Percentiles rank a stretch among this genome's conserved stretches.
Conservation (phyloP, 1,284 basidiomycete genomes). For the Rhizopogon parksii region DNA sequence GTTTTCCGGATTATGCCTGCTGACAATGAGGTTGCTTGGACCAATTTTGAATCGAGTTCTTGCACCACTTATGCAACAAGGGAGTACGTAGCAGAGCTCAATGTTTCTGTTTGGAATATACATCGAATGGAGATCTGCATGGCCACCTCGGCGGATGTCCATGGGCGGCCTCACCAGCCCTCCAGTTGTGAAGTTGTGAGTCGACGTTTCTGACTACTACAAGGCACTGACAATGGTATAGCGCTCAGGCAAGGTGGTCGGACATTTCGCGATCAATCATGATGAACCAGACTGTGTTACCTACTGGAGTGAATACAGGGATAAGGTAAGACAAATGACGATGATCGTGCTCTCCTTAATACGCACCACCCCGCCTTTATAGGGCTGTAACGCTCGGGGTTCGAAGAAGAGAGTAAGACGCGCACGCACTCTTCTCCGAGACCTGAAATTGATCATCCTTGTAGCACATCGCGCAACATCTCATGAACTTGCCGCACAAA, state of each 20-base stretch:
- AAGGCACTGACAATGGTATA: slow-evolving; percentile 7
- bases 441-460: slow-evolving; percentile 1
- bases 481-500: slow-evolving; percentile 16
- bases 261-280: slow-evolving; percentile 18
- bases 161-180: slow-evolving; percentile 17
- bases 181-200: slow-evolving; percentile 21
- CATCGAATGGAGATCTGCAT: slow-evolving; percentile 18
- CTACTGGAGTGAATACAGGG: slow-evolving; percentile 18
- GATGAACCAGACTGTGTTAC: slow-evolving; percentile 18
- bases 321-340: slow-evolving; percentile 14
- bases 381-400: slow-evolving; percentile 23
- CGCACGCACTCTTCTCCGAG: neutral
- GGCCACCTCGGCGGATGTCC: slow-evolving; percentile 15
- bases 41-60: slow-evolving; percentile 8
- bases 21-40: slow-evolving; percentile 10
- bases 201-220: neutral
- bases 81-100: slow-evolving; percentile 20
- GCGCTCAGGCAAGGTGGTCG: slow-evolving; percentile 18
- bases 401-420: slow-evolving; percentile 19
- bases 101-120: slow-evolving; percentile 16
- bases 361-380: neutral
- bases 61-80: slow-evolving; percentile 21
- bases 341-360: neutral
- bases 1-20: neutral
- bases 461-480: slow-evolving; percentile 17